These are phyloP conservation scores for Narthecium ossifragum DNA, from an alignment of 106 monocot genomes.

Conservation along the genomic window DNA sequence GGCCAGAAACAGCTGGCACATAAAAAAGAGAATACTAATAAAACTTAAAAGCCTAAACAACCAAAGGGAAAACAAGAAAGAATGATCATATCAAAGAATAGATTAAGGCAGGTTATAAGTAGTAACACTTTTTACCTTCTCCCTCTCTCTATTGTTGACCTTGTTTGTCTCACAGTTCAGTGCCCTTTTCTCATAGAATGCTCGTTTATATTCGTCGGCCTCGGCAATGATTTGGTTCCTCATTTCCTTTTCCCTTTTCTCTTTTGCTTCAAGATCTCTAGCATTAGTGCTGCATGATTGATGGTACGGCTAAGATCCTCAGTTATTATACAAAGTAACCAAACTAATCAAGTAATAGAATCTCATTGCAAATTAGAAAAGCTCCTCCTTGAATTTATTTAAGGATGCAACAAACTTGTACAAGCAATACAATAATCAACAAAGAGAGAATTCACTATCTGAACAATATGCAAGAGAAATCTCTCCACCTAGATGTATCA, in stretches of 20 bases:
- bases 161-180: constrained; percentile 69
- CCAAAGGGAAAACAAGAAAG: not conserved
- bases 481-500: not conserved
- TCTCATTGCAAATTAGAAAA: no score
- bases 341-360: no score
- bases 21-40: not conserved
- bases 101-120: not conserved
- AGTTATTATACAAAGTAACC: no score
- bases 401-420: not conserved
- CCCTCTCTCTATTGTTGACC: constrained; percentile 74
- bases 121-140: constrained; percentile 41
- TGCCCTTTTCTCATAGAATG: constrained; percentile 83
- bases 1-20: constrained; percentile 45
- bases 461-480: not conserved
- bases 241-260: constrained; percentile 65
- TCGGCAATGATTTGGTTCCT: constrained; percentile 67
- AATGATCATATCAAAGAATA: not conserved
- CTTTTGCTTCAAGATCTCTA: constrained; percentile 79
- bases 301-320: no score
- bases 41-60: not conserved
- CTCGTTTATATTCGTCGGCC: constrained; percentile 71
- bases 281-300: constrained; percentile 82
- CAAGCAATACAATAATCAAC: not conserved
- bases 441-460: not conserved
- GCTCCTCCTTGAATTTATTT: not conserved